Percentiles rank a stretch among this genome's conserved stretches.
These are phyloP conservation scores for Glaciozyma martinii DNA, from an alignment of 768 basidiomycete species.

Conservation along the genomic window DNA sequence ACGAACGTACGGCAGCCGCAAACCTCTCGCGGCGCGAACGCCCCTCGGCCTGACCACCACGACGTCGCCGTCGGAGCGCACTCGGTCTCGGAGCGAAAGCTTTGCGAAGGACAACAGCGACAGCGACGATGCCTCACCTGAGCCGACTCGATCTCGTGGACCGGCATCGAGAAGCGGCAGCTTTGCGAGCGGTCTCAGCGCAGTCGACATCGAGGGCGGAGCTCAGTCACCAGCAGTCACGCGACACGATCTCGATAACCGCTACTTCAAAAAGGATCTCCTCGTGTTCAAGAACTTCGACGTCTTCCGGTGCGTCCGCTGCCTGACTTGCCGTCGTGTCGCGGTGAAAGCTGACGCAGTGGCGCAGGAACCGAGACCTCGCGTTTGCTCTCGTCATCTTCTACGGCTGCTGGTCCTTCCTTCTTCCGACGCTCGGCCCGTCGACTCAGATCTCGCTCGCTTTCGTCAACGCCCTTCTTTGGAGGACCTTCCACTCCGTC, in stretches of 20 bases:
- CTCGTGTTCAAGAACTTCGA: conserved; percentile 75
- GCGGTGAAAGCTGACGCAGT: too few species aligned
- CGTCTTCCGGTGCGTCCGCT: conserved; percentile 57
- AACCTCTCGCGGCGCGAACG: conserved; percentile 74
- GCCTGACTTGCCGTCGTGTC: neutral
- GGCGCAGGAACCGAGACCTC: conserved; percentile 50
- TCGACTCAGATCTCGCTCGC: conserved; percentile 54
- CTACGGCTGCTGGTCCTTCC: conserved; percentile 55
- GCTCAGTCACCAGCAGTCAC: neutral
- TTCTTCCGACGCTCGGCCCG: conserved; percentile 54
- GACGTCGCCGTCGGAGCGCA: neutral
- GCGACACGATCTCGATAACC: conserved; percentile 79
- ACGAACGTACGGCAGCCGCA: conserved; percentile 83
- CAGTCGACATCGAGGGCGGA: neutral
- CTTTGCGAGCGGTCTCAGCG: too few species aligned
- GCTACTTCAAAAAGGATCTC: conserved; percentile 82
- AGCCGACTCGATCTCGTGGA: too few species aligned
- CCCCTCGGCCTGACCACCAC: neutral
- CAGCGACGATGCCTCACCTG: too few species aligned
- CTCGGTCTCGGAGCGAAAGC: neutral
- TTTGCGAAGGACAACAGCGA: neutral
- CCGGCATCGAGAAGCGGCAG: too few species aligned
- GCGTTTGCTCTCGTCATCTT: conserved; percentile 64
- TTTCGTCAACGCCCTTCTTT: conserved; percentile 70
- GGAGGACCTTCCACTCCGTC: conserved; percentile 80